Base-by-base conservation (phyloP, 1,284 basidiomycete species). In the Fomitiporia mediterranea region DNA sequence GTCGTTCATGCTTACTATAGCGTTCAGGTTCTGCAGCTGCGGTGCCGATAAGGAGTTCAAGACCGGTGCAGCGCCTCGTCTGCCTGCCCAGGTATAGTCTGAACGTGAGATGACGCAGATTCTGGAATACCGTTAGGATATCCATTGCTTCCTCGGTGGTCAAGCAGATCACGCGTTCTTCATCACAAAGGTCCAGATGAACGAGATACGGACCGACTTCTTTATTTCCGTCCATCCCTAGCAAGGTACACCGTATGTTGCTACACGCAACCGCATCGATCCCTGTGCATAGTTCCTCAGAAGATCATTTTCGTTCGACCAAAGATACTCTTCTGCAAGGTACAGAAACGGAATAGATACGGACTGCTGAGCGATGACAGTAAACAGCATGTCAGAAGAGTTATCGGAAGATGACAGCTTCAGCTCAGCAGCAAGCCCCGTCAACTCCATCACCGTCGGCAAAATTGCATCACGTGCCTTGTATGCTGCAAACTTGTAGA, bases 171-270 rank as follows among this genome's bases (percentile, higher is more conserved):
- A 13, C 7, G 2, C 21, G 8, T 2, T 48, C 23, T 39, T 53
- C 32, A 28, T 54, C 51, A 2, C 42, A 27, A 13, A 58, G 32
- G 47, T 52, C 40, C 25, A 57, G 55, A 37, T 57, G 55, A 27
- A 53, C 51, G 23, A 58, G 42, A 40, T 49, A 54, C 11, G 44
- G 51, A 19, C 42, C 51, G n/a, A 55, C 49, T 9, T 39, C 21
- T 43, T 28, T 38, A n/a, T 55, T 46, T 21, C 44, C 35, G 5
- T 55, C 54, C 47, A 55, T 39, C 3, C 54, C 54, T 23, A 49
- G 25, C 3, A 55, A 23, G 7, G 50, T 17, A 21, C 54, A 55
- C 2, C 46, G 54, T n/a, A 42, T 23, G 39, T 55, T 34, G 46
- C 34, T 9, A 55, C 47, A 15, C 54, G 54, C 15, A 55, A 19